Base-by-base conservation (phyloP, 495 filamentous ascomycete species). In the Apodospora peruviana region DNA sequence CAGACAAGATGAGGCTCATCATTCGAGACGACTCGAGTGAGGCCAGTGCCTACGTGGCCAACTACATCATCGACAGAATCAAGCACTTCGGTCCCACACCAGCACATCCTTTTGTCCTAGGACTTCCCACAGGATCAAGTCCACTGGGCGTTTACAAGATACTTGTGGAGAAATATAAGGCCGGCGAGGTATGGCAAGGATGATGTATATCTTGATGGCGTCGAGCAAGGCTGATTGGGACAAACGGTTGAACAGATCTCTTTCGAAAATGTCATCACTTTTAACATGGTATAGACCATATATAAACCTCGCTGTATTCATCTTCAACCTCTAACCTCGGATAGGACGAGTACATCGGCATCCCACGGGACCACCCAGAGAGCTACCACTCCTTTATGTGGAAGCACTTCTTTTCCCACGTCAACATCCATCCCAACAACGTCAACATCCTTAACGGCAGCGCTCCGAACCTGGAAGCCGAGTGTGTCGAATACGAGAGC, bases 361-460 rank as follows among this genome's bases (percentile, higher is more conserved):
- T 94, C 47, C 84, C 88, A 23, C 79, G 84, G 50, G 86, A 89
- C 53, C 87, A 91, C 62, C 85, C 87, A 10, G 81, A 90, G 64
- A 86, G 80, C 61, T 91, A 91, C 69, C 88, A 91, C 71, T 84
- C 82, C 47, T 94, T 91, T 72, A 91, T 94, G 88, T 91, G 87
- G 74, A 86, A 84, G 67, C 77, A 91, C 66, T 88, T 91, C 77
- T 94, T 94, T 73, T 86, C 84, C 3, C 87, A 91, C 62, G 83
- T 91, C 58, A 86, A 94, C 58, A 82, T 94, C 48, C 75, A 79
- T 49, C 87, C 88, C 5, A 74, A 75, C 53, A 89, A 90, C 56
- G 87, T 91, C 62, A 79, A 94, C 70, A 88, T 94, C 60, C 78
- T 91, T n/a, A 81, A 91, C 61, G 87, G 88, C 51, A 90, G 87